Conservation (phyloP, 768 basidiomycete genomes). For the Neoboletus magnificus region DNA sequence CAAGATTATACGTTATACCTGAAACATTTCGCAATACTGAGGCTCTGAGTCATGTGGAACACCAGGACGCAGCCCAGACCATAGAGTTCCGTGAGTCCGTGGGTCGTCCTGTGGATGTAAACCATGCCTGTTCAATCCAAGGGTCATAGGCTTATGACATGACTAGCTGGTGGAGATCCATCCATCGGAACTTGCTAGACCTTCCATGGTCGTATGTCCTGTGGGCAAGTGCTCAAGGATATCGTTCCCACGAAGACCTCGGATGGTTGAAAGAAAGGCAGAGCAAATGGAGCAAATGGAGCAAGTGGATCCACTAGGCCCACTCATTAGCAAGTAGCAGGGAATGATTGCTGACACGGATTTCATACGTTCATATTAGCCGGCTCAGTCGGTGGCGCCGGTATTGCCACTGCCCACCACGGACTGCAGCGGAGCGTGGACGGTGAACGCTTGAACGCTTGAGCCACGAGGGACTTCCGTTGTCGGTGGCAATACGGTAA, state of each 20-base stretch:
- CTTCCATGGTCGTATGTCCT: not conserved
- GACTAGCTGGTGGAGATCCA: not conserved
- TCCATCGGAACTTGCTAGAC: not conserved
- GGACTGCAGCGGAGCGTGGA: not conserved
- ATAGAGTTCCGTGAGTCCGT: not conserved
- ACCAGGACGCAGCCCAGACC: not conserved
- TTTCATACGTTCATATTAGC: not conserved
- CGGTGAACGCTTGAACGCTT: not conserved
- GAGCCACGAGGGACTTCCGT: not conserved
- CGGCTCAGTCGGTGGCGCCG: not conserved
- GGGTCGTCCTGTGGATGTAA: conserved; percentile 1
- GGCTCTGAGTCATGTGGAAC: not conserved
- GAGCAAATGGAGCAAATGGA: not conserved
- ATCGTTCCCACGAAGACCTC: not conserved
- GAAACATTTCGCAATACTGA: not conserved
- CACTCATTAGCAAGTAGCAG: not conserved
- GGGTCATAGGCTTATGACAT: not conserved
- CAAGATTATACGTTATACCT: not conserved
- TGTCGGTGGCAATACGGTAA: not conserved
- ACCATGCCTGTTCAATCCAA: not conserved
- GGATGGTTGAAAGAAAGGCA: not conserved
- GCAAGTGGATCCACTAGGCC: not conserved
- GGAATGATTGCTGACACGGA: not conserved
- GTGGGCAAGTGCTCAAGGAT: too few relatives aligned
- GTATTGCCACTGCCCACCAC: not conserved